Percentiles rank a stretch among this genome's conserved stretches.
phyloP scores from a whole-genome alignment of 2,329 filamentous ascomycete species.

The Conoideocrella luteorostrata region DNA sequence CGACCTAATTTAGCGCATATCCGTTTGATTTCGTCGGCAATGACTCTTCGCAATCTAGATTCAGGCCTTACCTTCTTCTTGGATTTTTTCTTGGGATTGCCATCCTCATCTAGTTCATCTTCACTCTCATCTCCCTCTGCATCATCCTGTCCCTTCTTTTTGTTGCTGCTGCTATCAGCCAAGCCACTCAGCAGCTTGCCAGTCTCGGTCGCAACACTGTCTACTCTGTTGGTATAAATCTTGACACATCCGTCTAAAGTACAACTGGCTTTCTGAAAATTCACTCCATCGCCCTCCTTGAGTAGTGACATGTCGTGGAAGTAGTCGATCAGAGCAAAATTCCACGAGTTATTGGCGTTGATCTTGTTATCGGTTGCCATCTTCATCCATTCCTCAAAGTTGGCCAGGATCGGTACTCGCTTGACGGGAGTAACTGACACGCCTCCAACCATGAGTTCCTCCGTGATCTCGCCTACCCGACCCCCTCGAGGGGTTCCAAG shows the following conservation, averaged over 20 bases:
- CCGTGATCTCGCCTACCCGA: slow-evolving; percentile 37
- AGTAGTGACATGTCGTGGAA: slow-evolving; percentile 98
- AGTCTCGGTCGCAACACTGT: slow-evolving; percentile 96
- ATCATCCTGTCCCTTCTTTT: slow-evolving; percentile 59
- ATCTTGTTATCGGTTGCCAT: slow-evolving; percentile 99
- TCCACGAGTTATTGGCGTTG: slow-evolving; percentile 97
- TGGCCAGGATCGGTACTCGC: slow-evolving; percentile 88
- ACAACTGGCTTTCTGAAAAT: slow-evolving; percentile 97
- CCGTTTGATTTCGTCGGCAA: background rate
- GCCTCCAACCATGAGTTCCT: slow-evolving; percentile 61
- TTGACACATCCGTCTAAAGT: slow-evolving; percentile 97
- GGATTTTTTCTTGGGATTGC: slow-evolving; percentile 53
- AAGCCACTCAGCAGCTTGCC: slow-evolving; percentile 90
- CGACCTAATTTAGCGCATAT: background rate
- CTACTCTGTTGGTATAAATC: slow-evolving; percentile 96
- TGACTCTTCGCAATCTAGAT: background rate
- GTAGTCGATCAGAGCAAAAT: slow-evolving; percentile 99
- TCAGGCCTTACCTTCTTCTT: slow-evolving; percentile 62
- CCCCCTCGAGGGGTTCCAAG: slow-evolving; percentile 44
- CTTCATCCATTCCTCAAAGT: slow-evolving; percentile 99
- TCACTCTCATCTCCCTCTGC: slow-evolving; percentile 63
- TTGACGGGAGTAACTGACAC: slow-evolving; percentile 89
- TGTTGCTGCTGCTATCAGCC: slow-evolving; percentile 77
- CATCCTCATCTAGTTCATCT: slow-evolving; percentile 57
- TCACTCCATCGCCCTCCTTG: slow-evolving; percentile 93